A percentile compares a stretch with the other conserved stretches of the same genome.
Conservation (phyloP, 192 early-diverging fungal genomes). For the Coemansia sp. region DNA sequence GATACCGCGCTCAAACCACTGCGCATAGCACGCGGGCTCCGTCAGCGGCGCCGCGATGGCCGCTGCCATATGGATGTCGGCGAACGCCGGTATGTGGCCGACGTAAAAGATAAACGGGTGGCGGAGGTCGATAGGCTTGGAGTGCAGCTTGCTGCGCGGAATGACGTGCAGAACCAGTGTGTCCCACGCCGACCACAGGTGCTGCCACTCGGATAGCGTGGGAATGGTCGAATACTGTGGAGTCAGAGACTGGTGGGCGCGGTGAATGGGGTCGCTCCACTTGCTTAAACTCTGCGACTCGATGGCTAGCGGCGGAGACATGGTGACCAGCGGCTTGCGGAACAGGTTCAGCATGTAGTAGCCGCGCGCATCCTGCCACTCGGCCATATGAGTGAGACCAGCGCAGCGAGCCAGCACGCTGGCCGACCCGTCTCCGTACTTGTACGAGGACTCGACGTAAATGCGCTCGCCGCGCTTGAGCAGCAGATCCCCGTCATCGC, state of each 20-base stretch:
- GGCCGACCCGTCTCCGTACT: constrained; percentile 69
- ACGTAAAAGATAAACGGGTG: constrained; percentile 92
- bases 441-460: constrained; percentile 89
- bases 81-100: constrained; percentile 79
- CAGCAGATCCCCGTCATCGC: constrained; percentile 28
- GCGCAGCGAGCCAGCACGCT: constrained; percentile 53
- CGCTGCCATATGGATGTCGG: constrained; percentile 63
- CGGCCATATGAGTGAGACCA: constrained; percentile 50
- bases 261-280: constrained; percentile 14
- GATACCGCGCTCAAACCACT: constrained; percentile 95
- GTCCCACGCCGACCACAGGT: constrained; percentile 87
- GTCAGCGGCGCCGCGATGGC: constrained; percentile 56
- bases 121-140: constrained; percentile 80
- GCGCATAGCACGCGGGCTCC: constrained; percentile 64
- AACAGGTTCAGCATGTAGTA: constrained; percentile 64
- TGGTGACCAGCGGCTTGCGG: constrained; percentile 53
- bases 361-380: constrained; percentile 59
- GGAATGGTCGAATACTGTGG: constrained; percentile 58
- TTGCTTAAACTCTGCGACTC: constrained; percentile 11
- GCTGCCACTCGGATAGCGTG: constrained; percentile 68
- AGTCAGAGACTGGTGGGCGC: background rate
- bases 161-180: constrained; percentile 67
- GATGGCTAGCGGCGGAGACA: background rate
- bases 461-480: constrained; percentile 80
- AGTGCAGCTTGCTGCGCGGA: constrained; percentile 56